Evolutionary conservation across 495 filamentous ascomycete genomes (phyloP), one percentile per base, ranked within the genome.

Genomic region (Aspergillus kassunensis): DNA sequence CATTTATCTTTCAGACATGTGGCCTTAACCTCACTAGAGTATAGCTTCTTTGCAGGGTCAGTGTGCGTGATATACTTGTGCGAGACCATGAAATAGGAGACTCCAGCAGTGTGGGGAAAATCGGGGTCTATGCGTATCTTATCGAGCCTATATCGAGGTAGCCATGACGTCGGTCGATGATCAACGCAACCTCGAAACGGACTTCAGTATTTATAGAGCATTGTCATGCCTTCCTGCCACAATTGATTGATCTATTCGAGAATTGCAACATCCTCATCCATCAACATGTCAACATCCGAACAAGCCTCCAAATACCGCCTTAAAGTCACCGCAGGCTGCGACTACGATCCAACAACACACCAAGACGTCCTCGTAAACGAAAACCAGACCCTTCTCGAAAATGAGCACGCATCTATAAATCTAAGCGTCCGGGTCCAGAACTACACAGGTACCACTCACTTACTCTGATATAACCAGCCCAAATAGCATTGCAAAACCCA

Each of bases 331-430:
- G 87, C 88, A 9, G 92, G 92, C 4, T 75, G 86, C 9, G 71
- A 73, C 20, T 92, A 96, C 70, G 80, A 91, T 64, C 58, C 66
- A 20, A 61, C 73, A 34, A 82, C 78, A 1, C 90, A 95, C 63
- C 58, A 80, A 53, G 59, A 78, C 2, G 80, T 97, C 2, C 71
- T 76, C 5, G 90, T 96, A 59, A 97, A 97, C 65, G 70, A 73
- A 15, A 49, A 76, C 5, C 58, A 74, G 24, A 74, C 83, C 0
- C 52, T 83, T 0, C 80, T 96, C 51, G 70, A 77, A 5, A 84
- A 78, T 36, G 72, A 80, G n/a, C 68, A 78, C 43, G 74, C 85
- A 39, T 72, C 78, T 20, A 72, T 80, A 4, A 79, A 81, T 33
- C 68, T 95, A 43, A 78, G 77, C 46, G 88, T 96, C 25, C 80